Percentiles rank a stretch among this genome's conserved stretches.
Evolutionary conservation across 352 stramenopile genomes (phyloP).

Genomic region (Pythium volutum): DNA sequence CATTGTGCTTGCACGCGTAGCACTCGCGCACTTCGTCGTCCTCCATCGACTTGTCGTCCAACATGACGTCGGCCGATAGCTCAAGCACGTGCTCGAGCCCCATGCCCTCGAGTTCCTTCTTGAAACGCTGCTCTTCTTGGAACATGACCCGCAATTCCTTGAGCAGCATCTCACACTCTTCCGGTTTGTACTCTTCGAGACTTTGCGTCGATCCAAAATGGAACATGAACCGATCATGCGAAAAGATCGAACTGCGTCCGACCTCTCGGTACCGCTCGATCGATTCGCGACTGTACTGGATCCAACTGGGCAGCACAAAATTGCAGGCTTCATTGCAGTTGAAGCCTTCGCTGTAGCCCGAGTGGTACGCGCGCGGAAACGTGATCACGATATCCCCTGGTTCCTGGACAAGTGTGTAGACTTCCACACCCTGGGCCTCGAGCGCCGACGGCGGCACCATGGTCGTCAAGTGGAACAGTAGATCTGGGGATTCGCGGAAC

Average conservation of each 20-base stretch:
- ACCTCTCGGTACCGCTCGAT: conserved; percentile 68
- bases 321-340: conserved; percentile 91
- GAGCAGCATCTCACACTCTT: conserved; percentile 65
- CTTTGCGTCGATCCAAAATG: conserved; percentile 68
- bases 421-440: conserved; percentile 38
- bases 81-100: conserved; percentile 57
- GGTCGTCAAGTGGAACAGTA: conserved; percentile 73
- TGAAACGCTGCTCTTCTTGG: conserved; percentile 64
- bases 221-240: conserved; percentile 80
- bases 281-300: conserved; percentile 72
- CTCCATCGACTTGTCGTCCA: conserved; percentile 73
- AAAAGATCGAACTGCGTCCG: conserved; percentile 69
- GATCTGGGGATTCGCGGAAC: conserved; percentile 56
- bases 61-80: conserved; percentile 57
- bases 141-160: conserved; percentile 64
- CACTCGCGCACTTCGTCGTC: conserved; percentile 69
- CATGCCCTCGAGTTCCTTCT: conserved; percentile 40
- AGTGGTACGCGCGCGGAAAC: conserved; percentile 96
- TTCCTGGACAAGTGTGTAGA: conserved; percentile 74
- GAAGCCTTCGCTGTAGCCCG: conserved; percentile 96
- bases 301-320: conserved; percentile 83
- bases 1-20: conserved; percentile 68
- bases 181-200: conserved; percentile 53
- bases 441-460: conserved; percentile 65
- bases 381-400: conserved; percentile 97